phyloP scores from a whole-genome alignment of 768 basidiomycete genomes.

The Trametes gibbosa region DNA sequence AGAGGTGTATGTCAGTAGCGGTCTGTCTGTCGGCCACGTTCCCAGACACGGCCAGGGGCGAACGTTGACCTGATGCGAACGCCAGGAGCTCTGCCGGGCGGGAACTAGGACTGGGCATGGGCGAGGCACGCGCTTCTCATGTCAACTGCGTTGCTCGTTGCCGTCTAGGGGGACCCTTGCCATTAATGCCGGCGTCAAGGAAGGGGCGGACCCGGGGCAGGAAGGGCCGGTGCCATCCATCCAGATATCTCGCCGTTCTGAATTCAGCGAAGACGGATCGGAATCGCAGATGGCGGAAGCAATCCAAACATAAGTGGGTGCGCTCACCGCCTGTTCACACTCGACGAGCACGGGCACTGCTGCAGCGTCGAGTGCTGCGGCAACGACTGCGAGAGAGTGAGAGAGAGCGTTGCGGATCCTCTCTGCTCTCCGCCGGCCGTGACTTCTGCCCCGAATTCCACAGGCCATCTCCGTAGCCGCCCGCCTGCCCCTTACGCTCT shows the following conservation, averaged over 20 bases:
- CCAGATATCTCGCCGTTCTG: conserved; percentile 3
- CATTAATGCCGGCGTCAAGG: conserved; percentile 2
- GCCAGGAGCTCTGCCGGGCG: background rate
- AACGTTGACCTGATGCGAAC: background rate
- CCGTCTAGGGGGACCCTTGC: conserved; percentile 6
- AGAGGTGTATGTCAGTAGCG: background rate
- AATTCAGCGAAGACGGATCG: conserved; percentile 1
- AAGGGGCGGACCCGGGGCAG: background rate
- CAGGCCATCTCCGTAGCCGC: background rate
- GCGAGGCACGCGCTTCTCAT: conserved; percentile 1
- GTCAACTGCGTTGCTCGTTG: conserved; percentile 9
- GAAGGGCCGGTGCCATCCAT: background rate
- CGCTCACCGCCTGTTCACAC: too few relatives aligned
- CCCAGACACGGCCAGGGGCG: background rate
- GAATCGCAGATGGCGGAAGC: conserved; percentile 10
- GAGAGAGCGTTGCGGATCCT: too few relatives aligned
- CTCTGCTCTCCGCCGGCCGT: too few relatives aligned
- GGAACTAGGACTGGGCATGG: background rate
- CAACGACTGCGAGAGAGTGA: too few relatives aligned
- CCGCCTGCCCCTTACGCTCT: conserved; percentile 4
- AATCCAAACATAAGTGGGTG: too few relatives aligned
- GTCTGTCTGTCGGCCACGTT: background rate
- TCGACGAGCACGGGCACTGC: too few relatives aligned
- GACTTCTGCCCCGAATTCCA: too few relatives aligned
- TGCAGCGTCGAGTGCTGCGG: too few relatives aligned